phyloP scores from a whole-genome alignment of 371 early-diverging fungal genomes.

The Mortierella sp. region DNA sequence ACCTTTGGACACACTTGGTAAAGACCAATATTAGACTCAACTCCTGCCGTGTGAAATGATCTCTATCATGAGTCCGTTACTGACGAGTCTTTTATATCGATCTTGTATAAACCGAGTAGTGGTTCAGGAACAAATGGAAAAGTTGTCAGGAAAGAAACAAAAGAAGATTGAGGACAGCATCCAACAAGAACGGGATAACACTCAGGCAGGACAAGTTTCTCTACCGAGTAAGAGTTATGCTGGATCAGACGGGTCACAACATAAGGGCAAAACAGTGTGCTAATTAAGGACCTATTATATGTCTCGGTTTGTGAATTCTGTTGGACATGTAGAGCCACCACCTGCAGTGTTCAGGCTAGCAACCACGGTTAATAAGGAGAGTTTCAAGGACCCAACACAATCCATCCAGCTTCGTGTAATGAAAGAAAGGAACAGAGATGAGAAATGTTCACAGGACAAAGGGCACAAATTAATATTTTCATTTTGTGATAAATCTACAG shows the following conservation, averaged over 20 bases:
- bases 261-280: too few relatives aligned
- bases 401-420: slow-evolving; percentile 65
- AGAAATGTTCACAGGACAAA: not conserved
- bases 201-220: slow-evolving; percentile 7
- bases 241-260: not conserved
- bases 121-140: slow-evolving; percentile 37
- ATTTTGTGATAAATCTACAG: slow-evolving; percentile 7
- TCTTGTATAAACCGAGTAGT: slow-evolving; percentile 11
- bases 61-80: too few relatives aligned
- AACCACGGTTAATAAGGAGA: slow-evolving; percentile 73
- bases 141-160: slow-evolving; percentile 35
- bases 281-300: not conserved
- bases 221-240: slow-evolving; percentile 19
- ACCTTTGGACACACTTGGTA: slow-evolving; percentile 81
- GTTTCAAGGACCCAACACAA: slow-evolving; percentile 65
- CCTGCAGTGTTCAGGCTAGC: slow-evolving; percentile 71
- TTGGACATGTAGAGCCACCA: slow-evolving; percentile 38
- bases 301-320: not conserved
- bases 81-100: not conserved
- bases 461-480: too few relatives aligned
- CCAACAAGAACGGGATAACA: slow-evolving; percentile 19
- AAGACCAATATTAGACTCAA: not conserved
- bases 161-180: slow-evolving; percentile 19
- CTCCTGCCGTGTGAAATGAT: not conserved
- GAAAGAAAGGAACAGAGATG: not conserved